phyloP scores from a whole-genome alignment of 169 alveolate genomes.

The Amoebophrya sp. region DNA sequence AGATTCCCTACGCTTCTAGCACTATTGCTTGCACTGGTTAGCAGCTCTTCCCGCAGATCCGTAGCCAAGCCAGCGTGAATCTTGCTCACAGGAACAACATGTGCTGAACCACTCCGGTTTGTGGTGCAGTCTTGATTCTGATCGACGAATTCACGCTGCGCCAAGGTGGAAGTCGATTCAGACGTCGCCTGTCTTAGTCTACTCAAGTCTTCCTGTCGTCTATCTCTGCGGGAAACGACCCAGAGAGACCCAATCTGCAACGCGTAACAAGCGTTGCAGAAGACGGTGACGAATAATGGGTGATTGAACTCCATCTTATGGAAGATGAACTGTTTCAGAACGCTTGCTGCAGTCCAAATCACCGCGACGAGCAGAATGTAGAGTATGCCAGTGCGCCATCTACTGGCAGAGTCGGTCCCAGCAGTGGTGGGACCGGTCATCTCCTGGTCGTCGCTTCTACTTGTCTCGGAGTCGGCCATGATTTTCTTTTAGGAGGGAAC shows the following conservation, averaged over 20 bases:
- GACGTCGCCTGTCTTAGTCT: background rate
- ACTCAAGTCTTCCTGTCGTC: background rate
- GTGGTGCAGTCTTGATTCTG: background rate
- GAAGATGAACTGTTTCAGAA: background rate
- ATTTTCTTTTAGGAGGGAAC: too few relatives aligned
- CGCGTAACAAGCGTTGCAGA: conserved; percentile 1
- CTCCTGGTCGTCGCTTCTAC: too few relatives aligned
- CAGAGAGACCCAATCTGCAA: background rate
- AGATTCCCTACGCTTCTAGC: too few relatives aligned
- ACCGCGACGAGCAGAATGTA: background rate
- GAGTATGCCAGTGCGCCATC: background rate
- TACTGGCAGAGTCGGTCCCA: too few relatives aligned
- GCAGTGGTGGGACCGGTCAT: too few relatives aligned
- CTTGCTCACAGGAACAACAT: too few relatives aligned
- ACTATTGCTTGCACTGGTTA: too few relatives aligned
- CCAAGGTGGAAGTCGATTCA: background rate
- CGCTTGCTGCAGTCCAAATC: conserved; percentile 6
- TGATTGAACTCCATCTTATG: background rate
- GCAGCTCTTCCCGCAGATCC: background rate
- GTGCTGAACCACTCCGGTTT: too few relatives aligned
- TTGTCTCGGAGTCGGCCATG: too few relatives aligned
- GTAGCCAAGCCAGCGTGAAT: background rate
- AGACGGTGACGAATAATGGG: background rate
- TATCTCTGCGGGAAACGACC: background rate
- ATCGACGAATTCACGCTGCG: background rate